phyloP scores from a whole-genome alignment of 345 rosid species.

The Gossypium mustelinum region DNA sequence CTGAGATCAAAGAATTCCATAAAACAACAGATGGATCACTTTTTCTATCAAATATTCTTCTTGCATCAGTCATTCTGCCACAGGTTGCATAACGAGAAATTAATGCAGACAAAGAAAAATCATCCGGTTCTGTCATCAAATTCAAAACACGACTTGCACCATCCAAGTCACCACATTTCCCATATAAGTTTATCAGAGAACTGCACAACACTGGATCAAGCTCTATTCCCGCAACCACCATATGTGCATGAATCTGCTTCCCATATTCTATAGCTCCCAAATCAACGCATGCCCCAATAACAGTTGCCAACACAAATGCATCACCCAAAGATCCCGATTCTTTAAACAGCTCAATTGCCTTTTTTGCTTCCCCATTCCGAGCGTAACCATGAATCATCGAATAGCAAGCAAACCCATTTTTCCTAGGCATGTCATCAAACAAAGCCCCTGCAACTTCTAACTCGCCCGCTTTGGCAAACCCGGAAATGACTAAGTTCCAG shows the following conservation, averaged over 20 bases:
- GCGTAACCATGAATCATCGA: constrained; percentile 58
- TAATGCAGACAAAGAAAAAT: constrained; percentile 71
- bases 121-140: constrained; percentile 48
- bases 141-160: constrained; percentile 46
- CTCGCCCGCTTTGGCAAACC: constrained; percentile 59
- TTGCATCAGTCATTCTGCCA: constrained; percentile 57
- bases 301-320: constrained; percentile 51
- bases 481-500: constrained; percentile 67
- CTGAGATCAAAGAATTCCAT: constrained; percentile 86
- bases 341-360: constrained; percentile 59
- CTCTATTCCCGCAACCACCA: constrained; percentile 40
- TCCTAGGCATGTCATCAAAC: constrained; percentile 62
- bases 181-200: constrained; percentile 65
- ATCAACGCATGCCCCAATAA: constrained; percentile 56
- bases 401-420: constrained; percentile 51
- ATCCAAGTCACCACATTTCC: constrained; percentile 62
- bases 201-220: constrained; percentile 51
- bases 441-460: constrained; percentile 43
- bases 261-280: constrained; percentile 54
- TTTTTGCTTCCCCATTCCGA: constrained; percentile 36
- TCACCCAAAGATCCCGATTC: constrained; percentile 38
- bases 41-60: constrained; percentile 41
- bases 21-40: constrained; percentile 37
- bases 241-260: constrained; percentile 65
- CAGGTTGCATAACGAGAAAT: constrained; percentile 61